phyloP scores from a whole-genome alignment of 805 yeast genomes.

The Danielozyma ontarioensis region DNA sequence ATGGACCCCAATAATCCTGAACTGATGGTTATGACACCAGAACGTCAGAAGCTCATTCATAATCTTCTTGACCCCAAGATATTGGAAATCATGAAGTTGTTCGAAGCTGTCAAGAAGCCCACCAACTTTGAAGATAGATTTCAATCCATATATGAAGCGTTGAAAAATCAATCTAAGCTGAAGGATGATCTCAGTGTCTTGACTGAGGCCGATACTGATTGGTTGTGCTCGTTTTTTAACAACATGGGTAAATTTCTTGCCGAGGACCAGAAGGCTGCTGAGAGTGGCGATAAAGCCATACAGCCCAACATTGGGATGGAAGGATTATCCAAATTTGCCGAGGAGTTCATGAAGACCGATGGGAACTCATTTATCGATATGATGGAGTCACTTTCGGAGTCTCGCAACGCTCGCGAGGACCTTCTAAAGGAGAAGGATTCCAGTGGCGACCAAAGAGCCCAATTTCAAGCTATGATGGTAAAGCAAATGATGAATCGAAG shows the following conservation, averaged over 20 bases:
- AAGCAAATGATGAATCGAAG: not conserved
- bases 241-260: conserved; percentile 11
- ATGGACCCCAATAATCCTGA: conserved; percentile 1
- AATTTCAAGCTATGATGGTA: not conserved
- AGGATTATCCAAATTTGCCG: conserved; percentile 44
- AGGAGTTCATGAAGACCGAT: conserved; percentile 69
- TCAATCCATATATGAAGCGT: too few relatives aligned
- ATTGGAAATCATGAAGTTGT: not conserved
- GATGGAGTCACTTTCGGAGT: conserved; percentile 69
- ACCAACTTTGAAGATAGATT: not conserved
- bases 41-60: conserved; percentile 12
- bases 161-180: too few relatives aligned
- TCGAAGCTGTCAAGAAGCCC: conserved; percentile 11
- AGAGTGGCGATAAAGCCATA: not conserved
- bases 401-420: conserved; percentile 31
- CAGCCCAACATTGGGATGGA: not conserved
- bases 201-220: not conserved
- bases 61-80: conserved; percentile 23
- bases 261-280: not conserved
- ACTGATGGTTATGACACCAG: conserved; percentile 2
- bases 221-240: conserved; percentile 8
- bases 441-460: not conserved
- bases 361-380: conserved; percentile 75
- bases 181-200: not conserved
- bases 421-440: conserved; percentile 16